Base-by-base conservation (phyloP, 2,329 filamentous ascomycete genomes). In the Aspergillus aculeatus region DNA sequence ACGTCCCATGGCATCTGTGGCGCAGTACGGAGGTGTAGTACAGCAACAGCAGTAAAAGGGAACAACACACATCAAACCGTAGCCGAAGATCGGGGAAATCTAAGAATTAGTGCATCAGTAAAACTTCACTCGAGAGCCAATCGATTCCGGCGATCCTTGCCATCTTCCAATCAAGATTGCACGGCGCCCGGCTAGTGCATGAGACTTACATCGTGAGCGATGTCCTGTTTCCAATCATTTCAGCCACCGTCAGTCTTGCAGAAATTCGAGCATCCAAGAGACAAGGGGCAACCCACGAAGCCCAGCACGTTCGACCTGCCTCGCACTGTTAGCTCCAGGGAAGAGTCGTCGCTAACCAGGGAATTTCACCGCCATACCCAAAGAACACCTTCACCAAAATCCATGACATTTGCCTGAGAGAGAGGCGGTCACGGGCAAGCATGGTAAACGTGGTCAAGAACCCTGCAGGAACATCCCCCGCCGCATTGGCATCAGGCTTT, bases 371-470 rank as follows among this genome's bases (percentile, higher is more conserved):
- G 71, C 63, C 73, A 66, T 73, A 79, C 76, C 85, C 85, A 71
- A 87, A 86, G 73, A 87, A 87, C 32, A 87, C 84, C 62, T 86
- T 84, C 64, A 86, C 79, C 62, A 86, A 70, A 44, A 85, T 80
- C 80, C 83, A 86, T 49, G 83, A 83, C 81, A 86, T 86, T 64
- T 86, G 74, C 50, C 77, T 73, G 35, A 82, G 77, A 31, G 79
- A 83, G 69, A 85, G 82, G 60, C 80, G 78, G 65, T 84, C 84
- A 63, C 84, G 78, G 41, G 84, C 84, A 48, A 87, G 78, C 70
- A 87, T 80, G 4, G 82, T 83, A 64, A 87, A 86, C 3, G 92
- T 96, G 0, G 93, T 96, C 35, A 96, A 78, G 75, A 97, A 97
- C 50, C 92, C 86, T 84, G 63, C 41, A 62, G 55, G n/a, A 38